These are phyloP conservation scores for Filobasidium wieringae DNA, from an alignment of 768 basidiomycete species.

Conservation along the genomic window DNA sequence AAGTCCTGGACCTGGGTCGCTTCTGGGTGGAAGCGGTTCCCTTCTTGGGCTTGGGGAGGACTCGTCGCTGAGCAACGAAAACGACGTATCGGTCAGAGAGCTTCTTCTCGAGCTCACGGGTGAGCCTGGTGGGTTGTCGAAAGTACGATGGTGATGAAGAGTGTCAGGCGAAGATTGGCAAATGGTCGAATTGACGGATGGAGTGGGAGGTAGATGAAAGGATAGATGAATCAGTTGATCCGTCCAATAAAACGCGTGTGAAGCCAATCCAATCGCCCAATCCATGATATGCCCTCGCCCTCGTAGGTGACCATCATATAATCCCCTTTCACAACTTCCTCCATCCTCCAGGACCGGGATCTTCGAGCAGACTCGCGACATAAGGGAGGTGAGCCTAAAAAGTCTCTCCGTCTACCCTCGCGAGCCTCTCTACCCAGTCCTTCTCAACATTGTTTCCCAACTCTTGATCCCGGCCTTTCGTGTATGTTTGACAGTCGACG, in stretches of 20 bases:
- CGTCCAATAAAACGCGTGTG: no score
- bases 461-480: not conserved
- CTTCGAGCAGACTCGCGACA: not conserved
- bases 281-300: no score
- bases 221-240: conserved; percentile 12
- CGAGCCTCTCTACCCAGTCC: not conserved
- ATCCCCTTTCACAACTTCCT: no score
- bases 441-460: not conserved
- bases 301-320: no score
- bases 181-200: not conserved
- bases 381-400: conserved; percentile 38
- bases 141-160: not conserved
- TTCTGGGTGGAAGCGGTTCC: conserved; percentile 80
- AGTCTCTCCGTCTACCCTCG: conserved; percentile 38
- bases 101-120: conserved; percentile 99
- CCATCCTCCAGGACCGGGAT: not conserved
- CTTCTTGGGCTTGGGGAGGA: conserved; percentile 93
- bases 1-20: conserved; percentile 89
- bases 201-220: not conserved
- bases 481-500: not conserved
- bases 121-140: conserved; percentile 53
- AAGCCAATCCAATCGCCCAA: no score
- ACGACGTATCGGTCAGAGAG: conserved; percentile 99
- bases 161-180: not conserved
- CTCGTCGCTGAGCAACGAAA: conserved; percentile 95